Evolutionary conservation across 2,329 filamentous ascomycete genomes (phyloP).

Genomic region (Talaromyces piceae): DNA sequence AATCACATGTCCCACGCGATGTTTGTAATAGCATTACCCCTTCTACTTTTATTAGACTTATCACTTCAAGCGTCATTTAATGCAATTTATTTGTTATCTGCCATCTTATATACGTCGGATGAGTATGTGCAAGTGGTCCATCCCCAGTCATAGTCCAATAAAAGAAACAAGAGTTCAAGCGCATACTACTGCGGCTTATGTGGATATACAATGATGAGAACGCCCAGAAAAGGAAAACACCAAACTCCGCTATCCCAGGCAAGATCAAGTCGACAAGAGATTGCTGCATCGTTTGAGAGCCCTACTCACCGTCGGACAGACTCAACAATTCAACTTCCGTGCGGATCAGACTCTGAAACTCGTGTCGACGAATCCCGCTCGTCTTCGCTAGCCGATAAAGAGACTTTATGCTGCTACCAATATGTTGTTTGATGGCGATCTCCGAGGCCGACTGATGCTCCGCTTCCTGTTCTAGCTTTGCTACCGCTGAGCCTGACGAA

Average conservation of each 20-base stretch:
- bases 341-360: constrained; percentile 54
- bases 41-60: neutral
- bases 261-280: neutral
- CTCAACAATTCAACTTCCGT: constrained; percentile 53
- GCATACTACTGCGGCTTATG: neutral
- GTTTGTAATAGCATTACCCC: neutral
- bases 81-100: neutral
- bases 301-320: constrained; percentile 45
- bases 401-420: constrained; percentile 57
- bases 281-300: neutral
- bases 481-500: constrained; percentile 43
- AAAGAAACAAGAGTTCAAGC: neutral
- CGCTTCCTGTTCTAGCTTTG: constrained; percentile 48
- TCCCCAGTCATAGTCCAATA: neutral
- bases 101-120: neutral
- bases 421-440: constrained; percentile 56
- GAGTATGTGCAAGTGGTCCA: neutral
- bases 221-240: neutral
- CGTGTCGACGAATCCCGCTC: constrained; percentile 50
- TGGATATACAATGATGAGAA: neutral
- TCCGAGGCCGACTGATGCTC: constrained; percentile 48
- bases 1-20: neutral
- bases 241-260: neutral
- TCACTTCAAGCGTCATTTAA: neutral
- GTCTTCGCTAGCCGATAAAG: constrained; percentile 53